Evolutionary conservation across 1,139 yeast species (phyloP), one percentile per base, ranked within the genome.

Genomic region (Kodamaea sp.): DNA sequence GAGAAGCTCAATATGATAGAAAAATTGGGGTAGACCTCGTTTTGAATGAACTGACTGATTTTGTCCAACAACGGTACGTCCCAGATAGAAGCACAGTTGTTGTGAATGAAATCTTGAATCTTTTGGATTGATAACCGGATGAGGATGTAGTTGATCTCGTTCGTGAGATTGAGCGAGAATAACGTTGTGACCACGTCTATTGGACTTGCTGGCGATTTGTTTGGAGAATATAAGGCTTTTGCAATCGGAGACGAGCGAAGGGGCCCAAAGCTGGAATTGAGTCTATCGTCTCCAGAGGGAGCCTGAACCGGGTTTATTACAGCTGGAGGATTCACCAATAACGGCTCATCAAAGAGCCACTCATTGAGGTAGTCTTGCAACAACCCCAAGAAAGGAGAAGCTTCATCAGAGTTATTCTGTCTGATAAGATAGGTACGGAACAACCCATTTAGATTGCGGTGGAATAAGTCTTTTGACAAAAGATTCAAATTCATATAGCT

Each of bases 31-130:
- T 61, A 71, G 3, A 76, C 46, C 22, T 65, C 65, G 8, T 47
- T 39, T 24, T 61, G 53, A 11, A 73, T 60, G 63, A 70, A 74
- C n/a, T 50, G 43, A 32, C 65, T 55, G 5, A 76, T 55, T 2
- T 43, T 36, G 3, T 56, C 58, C 33, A 76, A 56, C 1, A 70
- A 53, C 0, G 76, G 70, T 23, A 48, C 52, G 36, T 66, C 50
- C 78, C 80, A 77, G 1, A 59, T 58, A 1, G 51, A 50, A 1
- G 60, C 45, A 50, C 77, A 73, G 11, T 55, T 51, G 3, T 38
- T 33, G 4, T 48, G 41, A n/a, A 78, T 66, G 39, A 60, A 66
- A 3, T 41, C 31, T 25, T 59, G 58, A 22, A 80, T 72, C 37
- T 66, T 66, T 3, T 50, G 48, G 9, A 73, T 64, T 2, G 78